Evolutionary conservation across 805 yeast species (phyloP).

Genomic region (Metschnikowia proteae): DNA sequence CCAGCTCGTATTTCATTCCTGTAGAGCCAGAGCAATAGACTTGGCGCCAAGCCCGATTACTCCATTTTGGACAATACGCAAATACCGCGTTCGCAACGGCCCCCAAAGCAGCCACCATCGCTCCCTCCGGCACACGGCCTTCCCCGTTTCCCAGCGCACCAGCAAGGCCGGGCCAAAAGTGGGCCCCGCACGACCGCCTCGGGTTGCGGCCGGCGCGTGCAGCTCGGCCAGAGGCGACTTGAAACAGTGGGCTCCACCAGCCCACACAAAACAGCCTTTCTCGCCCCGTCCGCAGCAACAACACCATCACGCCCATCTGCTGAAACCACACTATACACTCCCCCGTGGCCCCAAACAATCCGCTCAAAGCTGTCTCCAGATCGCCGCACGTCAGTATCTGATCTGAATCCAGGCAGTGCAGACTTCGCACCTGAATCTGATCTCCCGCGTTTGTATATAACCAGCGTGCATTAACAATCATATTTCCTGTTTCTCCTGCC

Average conservation of each 20-base stretch:
- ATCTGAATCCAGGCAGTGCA: not conserved
- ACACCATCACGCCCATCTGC: no score
- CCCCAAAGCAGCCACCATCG: no score
- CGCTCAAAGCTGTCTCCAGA: not conserved
- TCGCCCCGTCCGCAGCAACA: not conserved
- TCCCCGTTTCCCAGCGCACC: no score
- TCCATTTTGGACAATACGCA: no score
- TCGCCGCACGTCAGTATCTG: not conserved
- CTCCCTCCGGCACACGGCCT: no score
- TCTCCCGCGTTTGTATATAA: slow-evolving; percentile 3
- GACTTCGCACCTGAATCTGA: not conserved
- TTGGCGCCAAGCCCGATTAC: no score
- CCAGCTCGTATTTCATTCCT: no score
- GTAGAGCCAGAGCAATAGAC: no score
- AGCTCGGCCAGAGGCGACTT: not conserved
- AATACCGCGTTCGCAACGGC: no score
- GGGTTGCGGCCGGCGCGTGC: slow-evolving; percentile 2
- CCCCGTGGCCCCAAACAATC: no score
- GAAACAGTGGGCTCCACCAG: not conserved
- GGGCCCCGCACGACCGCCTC: not conserved
- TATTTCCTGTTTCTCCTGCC: slow-evolving; percentile 3
- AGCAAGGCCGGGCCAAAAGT: not conserved
- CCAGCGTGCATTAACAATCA: slow-evolving; percentile 5
- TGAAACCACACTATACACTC: no score
- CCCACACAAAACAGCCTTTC: not conserved